A percentile compares a stretch with the other conserved stretches of the same genome.
Evolutionary conservation across 78 protist species (phyloP).

Genomic region (Dictyostelium brefeldianum): DNA sequence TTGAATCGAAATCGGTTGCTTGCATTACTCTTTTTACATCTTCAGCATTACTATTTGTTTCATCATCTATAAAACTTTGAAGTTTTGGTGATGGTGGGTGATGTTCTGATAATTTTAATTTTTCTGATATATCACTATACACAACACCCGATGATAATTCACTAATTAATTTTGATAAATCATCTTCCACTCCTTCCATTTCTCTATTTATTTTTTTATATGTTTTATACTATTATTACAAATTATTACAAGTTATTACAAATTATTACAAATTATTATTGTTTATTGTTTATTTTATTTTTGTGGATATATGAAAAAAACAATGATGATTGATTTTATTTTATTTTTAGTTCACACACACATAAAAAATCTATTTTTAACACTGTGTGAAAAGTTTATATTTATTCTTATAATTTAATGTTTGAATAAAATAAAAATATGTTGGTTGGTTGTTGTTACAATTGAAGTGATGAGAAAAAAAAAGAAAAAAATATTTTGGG

Average conservation of each 20-base stretch:
- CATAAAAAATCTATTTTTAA: too few relatives aligned
- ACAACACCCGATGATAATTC: not conserved
- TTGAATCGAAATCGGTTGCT: not conserved
- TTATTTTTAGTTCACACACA: not conserved
- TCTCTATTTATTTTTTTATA: not conserved
- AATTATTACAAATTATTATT: not conserved
- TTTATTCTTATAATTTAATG: too few relatives aligned
- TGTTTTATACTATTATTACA: not conserved
- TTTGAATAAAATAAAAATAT: too few relatives aligned
- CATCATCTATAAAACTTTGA: slow-evolving; percentile 6
- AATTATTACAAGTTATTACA: not conserved
- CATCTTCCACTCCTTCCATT: slow-evolving; percentile 18
- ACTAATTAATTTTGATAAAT: not conserved
- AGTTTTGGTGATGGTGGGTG: not conserved
- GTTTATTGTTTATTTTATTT: not conserved
- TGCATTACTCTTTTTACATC: not conserved
- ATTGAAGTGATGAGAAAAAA: too few relatives aligned
- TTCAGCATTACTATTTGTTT: not conserved
- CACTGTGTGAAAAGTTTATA: too few relatives aligned
- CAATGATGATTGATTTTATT: not conserved
- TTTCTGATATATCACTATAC: not conserved
- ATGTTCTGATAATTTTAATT: not conserved
- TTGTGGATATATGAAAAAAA: not conserved
- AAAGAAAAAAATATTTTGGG: too few relatives aligned
- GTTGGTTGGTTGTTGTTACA: too few relatives aligned